phyloP scores from a whole-genome alignment of 2,329 filamentous ascomycete species.

The Fusarium floridanum region DNA sequence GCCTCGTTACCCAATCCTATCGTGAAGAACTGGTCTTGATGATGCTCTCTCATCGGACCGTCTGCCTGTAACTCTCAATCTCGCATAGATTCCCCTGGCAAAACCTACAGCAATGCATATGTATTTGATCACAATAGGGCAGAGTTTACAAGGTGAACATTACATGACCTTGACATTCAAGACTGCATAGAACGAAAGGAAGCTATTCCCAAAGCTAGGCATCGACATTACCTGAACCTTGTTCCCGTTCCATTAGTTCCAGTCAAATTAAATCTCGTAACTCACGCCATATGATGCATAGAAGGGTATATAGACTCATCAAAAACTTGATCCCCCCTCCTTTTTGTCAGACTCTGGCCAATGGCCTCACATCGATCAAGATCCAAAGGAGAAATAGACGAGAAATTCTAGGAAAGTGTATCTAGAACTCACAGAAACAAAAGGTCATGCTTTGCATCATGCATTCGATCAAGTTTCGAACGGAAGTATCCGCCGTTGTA shows the following conservation, averaged over 20 bases:
- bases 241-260: neutral
- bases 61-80: neutral
- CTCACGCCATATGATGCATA: neutral
- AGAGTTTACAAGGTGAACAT: neutral
- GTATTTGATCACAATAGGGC: neutral
- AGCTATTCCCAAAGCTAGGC: neutral
- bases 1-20: neutral
- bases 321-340: neutral
- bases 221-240: neutral
- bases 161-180: neutral
- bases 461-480: neutral
- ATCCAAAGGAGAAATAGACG: neutral
- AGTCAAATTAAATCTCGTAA: neutral
- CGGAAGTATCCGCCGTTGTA: neutral
- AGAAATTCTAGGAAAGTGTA: neutral
- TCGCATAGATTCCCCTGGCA: neutral
- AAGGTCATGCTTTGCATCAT: neutral
- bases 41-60: neutral
- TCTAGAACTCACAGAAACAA: neutral
- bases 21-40: neutral
- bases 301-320: neutral
- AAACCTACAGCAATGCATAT: neutral
- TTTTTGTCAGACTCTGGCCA: neutral
- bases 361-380: neutral
- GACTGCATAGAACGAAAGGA: neutral